Evolutionary conservation across 805 yeast genomes (phyloP), one percentile per base, ranked within the genome.

Genomic region (Yamadazyma ubonensis): DNA sequence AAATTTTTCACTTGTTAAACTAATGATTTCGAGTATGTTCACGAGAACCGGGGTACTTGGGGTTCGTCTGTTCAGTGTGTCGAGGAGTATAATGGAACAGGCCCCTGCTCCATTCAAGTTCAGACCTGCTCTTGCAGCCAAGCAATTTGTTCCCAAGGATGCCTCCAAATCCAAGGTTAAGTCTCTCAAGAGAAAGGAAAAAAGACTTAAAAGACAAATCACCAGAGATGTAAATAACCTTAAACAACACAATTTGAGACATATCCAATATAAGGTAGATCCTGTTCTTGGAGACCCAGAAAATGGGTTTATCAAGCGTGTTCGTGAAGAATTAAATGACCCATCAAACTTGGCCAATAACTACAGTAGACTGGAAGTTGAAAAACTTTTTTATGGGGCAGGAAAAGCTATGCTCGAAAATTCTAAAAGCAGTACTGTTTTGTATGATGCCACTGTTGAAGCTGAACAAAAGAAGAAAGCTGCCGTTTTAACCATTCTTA

Each of bases 261-360:
- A 61, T 36, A 54, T 58, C 15, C 50, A 54, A 35, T 67, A 63
- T 48, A 43, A 55, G 32, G 70, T 85, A 21, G 97, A 90, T 61
- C 97, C 97, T 1, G 95, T 90, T 4, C 71, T 89, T 39, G 97
- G 97, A 7, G 73, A 71, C 41, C 63, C 78, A 4, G 65, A 75
- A 37, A 80, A 80, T 43, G 80, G 85, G 6, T 89, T 90, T 53
- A 64, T 89, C 33, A 61, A 63, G 32, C 77, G 96, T 61, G 67
- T 89, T 39, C 69, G 71, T 44, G 78, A 86, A 25, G 83, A 82
- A 46, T 61, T 83, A 33, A 69, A 71, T 31, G 93, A 86, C 57
- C 43, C 42, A 5, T 69, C 72, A 42, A 79, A 78, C 37, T 69
- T 86, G 56, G 73, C 84, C 11, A 71, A 73, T 49, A 81, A 84